A percentile compares a stretch with the other conserved stretches of the same genome.
These are phyloP conservation scores for Nakazawaea anatomiae DNA, from an alignment of 805 yeast genomes.

Conservation along the genomic window DNA sequence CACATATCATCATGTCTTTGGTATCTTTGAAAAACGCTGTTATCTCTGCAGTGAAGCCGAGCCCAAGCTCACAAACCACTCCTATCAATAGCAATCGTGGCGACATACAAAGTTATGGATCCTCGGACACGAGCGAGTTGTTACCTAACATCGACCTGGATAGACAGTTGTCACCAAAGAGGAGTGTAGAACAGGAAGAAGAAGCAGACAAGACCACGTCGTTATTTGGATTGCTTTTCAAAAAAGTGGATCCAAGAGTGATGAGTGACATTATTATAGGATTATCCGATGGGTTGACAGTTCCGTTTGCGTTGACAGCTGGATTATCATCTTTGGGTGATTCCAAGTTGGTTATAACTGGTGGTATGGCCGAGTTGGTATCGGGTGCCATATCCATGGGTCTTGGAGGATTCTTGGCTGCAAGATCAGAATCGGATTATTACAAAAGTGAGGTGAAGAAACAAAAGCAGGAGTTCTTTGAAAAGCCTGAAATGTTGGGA, in stretches of 20 bases:
- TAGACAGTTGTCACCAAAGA: not conserved
- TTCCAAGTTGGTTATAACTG: conserved; percentile 86
- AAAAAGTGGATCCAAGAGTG: conserved; percentile 78
- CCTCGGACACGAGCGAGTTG: conserved; percentile 7
- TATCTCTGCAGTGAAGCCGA: conserved; percentile 11
- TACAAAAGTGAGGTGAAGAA: conserved; percentile 64
- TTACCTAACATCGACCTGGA: not conserved
- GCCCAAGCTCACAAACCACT: not conserved
- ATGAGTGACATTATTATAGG: conserved; percentile 94
- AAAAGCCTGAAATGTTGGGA: conserved; percentile 57
- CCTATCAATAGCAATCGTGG: conserved; percentile 1
- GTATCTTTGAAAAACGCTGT: conserved; percentile 27
- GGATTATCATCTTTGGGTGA: conserved; percentile 90
- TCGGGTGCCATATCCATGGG: conserved; percentile 99
- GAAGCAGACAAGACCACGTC: not conserved
- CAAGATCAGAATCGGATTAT: conserved; percentile 79
- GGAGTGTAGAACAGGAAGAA: not conserved
- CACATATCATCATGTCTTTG: conserved; percentile 21
- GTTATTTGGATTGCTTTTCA: conserved; percentile 31
- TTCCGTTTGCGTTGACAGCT: conserved; percentile 98
- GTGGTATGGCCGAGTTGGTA: conserved; percentile 96
- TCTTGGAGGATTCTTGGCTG: conserved; percentile 93
- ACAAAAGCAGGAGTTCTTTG: conserved; percentile 64
- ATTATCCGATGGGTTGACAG: conserved; percentile 90
- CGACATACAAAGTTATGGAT: conserved; percentile 3